Conservation (phyloP, 768 basidiomycete genomes). For the Rhodotorula toruloides region DNA sequence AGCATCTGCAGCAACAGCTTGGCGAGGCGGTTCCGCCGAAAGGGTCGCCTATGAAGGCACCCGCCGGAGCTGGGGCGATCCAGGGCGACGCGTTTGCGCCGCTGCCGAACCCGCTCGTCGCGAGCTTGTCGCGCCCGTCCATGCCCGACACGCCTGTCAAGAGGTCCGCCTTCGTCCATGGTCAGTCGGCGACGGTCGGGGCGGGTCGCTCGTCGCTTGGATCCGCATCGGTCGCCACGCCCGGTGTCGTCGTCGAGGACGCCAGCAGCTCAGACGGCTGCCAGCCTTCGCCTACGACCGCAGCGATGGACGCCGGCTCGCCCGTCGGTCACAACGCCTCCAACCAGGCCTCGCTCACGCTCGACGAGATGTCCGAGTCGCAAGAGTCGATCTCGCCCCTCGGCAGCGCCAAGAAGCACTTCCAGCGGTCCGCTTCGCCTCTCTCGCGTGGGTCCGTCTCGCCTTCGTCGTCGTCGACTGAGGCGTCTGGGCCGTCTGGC, state of each 20-base stretch:
- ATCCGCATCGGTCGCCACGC: neutral
- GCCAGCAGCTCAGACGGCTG: neutral
- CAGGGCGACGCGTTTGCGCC: neutral
- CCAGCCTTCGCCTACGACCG: conserved; percentile 1
- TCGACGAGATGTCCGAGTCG: neutral
- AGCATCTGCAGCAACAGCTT: conserved; percentile 32
- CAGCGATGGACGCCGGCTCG: conserved; percentile 22
- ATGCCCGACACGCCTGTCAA: conserved; percentile 47
- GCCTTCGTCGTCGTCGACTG: neutral
- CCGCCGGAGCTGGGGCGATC: neutral
- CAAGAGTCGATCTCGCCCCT: conserved; percentile 19
- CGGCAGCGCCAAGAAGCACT: conserved; percentile 1
- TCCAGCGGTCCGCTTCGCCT: conserved; percentile 6
- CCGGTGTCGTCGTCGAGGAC: neutral
- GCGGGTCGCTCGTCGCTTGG: neutral
- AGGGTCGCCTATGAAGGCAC: conserved; percentile 34
- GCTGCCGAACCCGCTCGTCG: conserved; percentile 16
- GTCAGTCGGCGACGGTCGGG: neutral
- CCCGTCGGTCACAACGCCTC: conserved; percentile 21
- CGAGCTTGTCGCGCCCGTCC: conserved; percentile 19
- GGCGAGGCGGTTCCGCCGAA: conserved; percentile 19
- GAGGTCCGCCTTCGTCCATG: conserved; percentile 28
- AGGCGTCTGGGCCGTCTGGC: neutral
- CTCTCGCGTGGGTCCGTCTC: conserved; percentile 3
- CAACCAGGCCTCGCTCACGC: conserved; percentile 9